These are phyloP conservation scores for Euphorbia corollata DNA, from an alignment of 441 rosid species.

Conservation along the genomic window DNA sequence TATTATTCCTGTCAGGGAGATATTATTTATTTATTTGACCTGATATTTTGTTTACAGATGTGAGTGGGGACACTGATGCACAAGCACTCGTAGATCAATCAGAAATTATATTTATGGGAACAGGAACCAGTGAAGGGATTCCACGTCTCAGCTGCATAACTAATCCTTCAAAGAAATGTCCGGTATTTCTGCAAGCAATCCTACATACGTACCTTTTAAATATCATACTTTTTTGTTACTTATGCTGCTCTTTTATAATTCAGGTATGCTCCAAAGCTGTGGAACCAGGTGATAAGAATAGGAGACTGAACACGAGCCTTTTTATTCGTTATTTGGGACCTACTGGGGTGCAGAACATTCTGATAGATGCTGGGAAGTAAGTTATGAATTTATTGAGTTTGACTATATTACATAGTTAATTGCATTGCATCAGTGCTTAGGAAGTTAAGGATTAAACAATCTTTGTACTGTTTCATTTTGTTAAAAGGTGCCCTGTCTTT, in stretches of 20 bases:
- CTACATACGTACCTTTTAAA: no score
- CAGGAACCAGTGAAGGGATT: slow-evolving; percentile 91
- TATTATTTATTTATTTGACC: slow-evolving; percentile 14
- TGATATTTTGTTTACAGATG: slow-evolving; percentile 33
- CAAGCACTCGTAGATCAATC: slow-evolving; percentile 31
- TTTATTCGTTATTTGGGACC: slow-evolving; percentile 56
- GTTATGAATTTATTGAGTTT: slow-evolving; percentile 26
- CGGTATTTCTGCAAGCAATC: slow-evolving; percentile 35
- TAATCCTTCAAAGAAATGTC: slow-evolving; percentile 61
- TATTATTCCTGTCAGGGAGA: slow-evolving; percentile 11
- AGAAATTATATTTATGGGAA: slow-evolving; percentile 66
- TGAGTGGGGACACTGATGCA: slow-evolving; percentile 25
- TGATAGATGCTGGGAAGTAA: slow-evolving; percentile 89
- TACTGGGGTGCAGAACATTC: slow-evolving; percentile 46
- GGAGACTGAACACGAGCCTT: slow-evolving; percentile 70
- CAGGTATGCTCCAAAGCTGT: slow-evolving; percentile 79
- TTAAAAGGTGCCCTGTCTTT: not conserved
- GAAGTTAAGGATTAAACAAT: not conserved
- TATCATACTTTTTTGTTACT: no score
- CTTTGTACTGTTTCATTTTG: not conserved
- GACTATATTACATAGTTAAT: not conserved
- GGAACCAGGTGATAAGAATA: slow-evolving; percentile 65
- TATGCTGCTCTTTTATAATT: slow-evolving; percentile 22
- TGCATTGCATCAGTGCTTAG: not conserved
- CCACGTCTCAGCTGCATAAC: slow-evolving; percentile 89